phyloP scores from a whole-genome alignment of 441 rosid genomes.

The Pelargonium cotyledonis region DNA sequence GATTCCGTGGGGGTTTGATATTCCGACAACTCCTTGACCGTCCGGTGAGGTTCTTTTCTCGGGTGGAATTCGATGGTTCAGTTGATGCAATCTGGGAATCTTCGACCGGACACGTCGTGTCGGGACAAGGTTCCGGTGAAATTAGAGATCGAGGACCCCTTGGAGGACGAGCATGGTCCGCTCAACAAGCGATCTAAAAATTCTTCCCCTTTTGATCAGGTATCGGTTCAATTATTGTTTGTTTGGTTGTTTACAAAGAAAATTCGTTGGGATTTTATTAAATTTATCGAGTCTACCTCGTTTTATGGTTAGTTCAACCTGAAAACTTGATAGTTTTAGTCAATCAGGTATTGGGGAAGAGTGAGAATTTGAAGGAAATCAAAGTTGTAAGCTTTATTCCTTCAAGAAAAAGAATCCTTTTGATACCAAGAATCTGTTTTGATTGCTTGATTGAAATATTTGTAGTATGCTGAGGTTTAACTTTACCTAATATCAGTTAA shows the following conservation, averaged over 20 bases:
- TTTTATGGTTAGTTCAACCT: background rate
- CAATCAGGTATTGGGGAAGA: background rate
- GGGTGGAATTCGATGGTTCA: conserved; percentile 40
- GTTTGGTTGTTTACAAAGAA: conserved; percentile 17
- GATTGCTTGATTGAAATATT: background rate
- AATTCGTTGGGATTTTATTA: background rate
- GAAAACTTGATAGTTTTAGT: background rate
- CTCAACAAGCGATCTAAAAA: conserved; percentile 58
- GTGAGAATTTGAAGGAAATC: background rate
- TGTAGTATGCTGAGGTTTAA: background rate
- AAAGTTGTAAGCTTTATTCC: background rate
- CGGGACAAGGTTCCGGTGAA: conserved; percentile 58
- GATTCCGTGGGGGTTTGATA: background rate
- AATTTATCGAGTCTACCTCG: background rate
- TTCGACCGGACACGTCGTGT: conserved; percentile 38
- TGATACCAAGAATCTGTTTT: background rate
- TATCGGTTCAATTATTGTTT: conserved; percentile 7
- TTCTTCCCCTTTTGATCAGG: conserved; percentile 34
- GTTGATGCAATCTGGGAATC: conserved; percentile 55
- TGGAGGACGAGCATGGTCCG: conserved; percentile 69
- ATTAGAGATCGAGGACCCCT: conserved; percentile 71
- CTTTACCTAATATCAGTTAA: background rate
- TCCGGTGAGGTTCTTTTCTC: background rate
- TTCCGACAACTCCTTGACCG: conserved; percentile 8
- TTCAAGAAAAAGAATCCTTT: background rate